Evolutionary conservation across 2,329 filamentous ascomycete species (phyloP), one percentile per base, ranked within the genome.

Genomic region (Beauveria medogensis): DNA sequence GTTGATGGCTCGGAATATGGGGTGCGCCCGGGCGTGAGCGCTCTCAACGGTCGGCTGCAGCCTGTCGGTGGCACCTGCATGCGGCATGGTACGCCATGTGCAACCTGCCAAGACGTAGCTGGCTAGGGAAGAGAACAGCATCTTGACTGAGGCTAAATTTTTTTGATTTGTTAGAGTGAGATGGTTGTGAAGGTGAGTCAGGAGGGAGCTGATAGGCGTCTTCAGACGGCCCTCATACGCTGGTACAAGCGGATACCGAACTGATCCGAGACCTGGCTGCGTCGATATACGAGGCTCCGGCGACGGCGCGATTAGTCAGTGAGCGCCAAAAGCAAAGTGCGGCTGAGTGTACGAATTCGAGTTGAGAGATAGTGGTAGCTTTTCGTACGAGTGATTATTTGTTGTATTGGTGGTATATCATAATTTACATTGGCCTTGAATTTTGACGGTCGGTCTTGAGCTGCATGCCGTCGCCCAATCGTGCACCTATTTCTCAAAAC

Each of bases 1-100:
- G 65, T 91, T 85, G 20, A 91, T 76, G 18, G 86, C 80, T 68
- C 91, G 91, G 79, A 91, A 91, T 60, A 91, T 83, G 63, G 82
- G 80, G 65, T 83, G 81, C 8, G 82, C 84, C 70, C 89, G 86
- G 43, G 71, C 66, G 18, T 69, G 70, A 14, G 78, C 76, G 58
- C 69, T 71, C 18, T 55, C 58, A 22, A 55, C 12, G 22, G 41
- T 60, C 30, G 58, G 58, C 28, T 50, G 58, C 22, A 60, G 51
- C 41, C 7, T 7, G 51, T 48, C 58, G 12, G 2, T 9, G 6
- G n/a, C 9, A 9, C 34, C 47, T 18, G 47, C 56, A 44, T 43
- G 24, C 14, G 20, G 37, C 24, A 26, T 40, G 16, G 47, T 26
- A 14, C 7, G 40, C 20, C 47, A 30, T 7, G 37, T 20, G 10